phyloP scores from a whole-genome alignment of 352 stramenopile species.

The Phytopythium delawarense region DNA sequence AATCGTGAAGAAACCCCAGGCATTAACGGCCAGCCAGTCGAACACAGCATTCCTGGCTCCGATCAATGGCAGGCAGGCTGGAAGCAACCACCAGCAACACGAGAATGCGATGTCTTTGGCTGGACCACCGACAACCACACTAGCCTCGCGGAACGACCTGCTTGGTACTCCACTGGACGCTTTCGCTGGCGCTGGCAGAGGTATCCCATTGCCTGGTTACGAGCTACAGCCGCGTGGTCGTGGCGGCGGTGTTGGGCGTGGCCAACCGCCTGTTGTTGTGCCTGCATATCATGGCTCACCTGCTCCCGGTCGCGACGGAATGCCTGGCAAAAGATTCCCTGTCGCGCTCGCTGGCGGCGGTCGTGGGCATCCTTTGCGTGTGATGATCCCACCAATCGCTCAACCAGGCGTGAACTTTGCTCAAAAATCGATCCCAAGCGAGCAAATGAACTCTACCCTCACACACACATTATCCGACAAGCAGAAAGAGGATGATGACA shows the following conservation, averaged over 20 bases:
- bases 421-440: background rate
- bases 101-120: background rate
- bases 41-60: background rate
- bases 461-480: background rate
- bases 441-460: background rate
- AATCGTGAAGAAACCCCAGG: slow-evolving; percentile 6
- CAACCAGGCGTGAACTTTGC: background rate
- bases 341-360: slow-evolving; percentile 12
- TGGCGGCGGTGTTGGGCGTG: background rate
- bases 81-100: background rate
- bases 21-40: background rate
- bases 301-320: background rate
- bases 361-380: slow-evolving; percentile 17
- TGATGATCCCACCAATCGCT: slow-evolving; percentile 9
- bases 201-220: background rate
- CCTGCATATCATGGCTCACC: background rate
- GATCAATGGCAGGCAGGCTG: background rate
- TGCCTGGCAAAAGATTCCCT: slow-evolving; percentile 6
- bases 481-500: slow-evolving; percentile 4
- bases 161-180: background rate
- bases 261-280: background rate
- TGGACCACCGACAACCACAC: background rate
- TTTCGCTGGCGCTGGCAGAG: background rate
- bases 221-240: slow-evolving; percentile 5
- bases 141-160: background rate